Conservation (phyloP, 2,329 filamentous ascomycete species). For the Thyridium curvatum region DNA sequence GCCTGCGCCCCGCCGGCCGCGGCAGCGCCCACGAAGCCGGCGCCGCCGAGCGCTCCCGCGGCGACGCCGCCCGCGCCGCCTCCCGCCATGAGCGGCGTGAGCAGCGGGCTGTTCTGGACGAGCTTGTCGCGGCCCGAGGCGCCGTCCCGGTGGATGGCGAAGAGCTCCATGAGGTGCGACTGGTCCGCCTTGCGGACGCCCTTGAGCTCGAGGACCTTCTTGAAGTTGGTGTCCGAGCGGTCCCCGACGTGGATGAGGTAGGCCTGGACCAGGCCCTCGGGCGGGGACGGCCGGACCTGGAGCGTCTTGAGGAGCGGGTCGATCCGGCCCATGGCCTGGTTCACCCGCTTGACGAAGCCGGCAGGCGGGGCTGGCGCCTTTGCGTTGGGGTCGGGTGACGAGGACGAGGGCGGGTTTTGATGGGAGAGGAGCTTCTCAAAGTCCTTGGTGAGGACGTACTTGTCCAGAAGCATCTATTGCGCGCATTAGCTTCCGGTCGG, state of each 20-base stretch:
- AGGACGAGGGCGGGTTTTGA: conserved; percentile 39
- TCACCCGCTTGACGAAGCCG: conserved; percentile 80
- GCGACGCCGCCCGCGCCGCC: conserved; percentile 11
- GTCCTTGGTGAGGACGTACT: conserved; percentile 80
- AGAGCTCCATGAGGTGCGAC: conserved; percentile 76
- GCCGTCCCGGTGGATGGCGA: conserved; percentile 72
- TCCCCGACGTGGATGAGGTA: conserved; percentile 97
- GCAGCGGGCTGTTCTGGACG: conserved; percentile 61
- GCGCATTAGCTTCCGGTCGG: too few relatives aligned
- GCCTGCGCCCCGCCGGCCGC: neutral
- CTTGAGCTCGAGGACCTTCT: conserved; percentile 92
- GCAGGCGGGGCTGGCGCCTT: conserved; percentile 26
- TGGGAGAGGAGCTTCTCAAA: conserved; percentile 65
- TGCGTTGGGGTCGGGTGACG: conserved; percentile 17
- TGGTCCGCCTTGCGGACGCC: conserved; percentile 84
- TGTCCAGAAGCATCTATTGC: conserved; percentile 85
- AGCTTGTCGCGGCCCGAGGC: conserved; percentile 59
- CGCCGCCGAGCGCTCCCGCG: conserved; percentile 22
- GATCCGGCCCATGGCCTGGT: conserved; percentile 75
- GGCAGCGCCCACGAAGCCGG: neutral
- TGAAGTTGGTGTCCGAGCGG: conserved; percentile 89
- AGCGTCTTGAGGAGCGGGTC: conserved; percentile 93
- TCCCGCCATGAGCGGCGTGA: conserved; percentile 56
- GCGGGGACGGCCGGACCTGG: conserved; percentile 84
- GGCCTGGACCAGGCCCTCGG: conserved; percentile 91